Evolutionary conservation across 1,284 basidiomycete genomes (phyloP), one percentile per base, ranked within the genome.

Genomic region (Fomes fomentarius): DNA sequence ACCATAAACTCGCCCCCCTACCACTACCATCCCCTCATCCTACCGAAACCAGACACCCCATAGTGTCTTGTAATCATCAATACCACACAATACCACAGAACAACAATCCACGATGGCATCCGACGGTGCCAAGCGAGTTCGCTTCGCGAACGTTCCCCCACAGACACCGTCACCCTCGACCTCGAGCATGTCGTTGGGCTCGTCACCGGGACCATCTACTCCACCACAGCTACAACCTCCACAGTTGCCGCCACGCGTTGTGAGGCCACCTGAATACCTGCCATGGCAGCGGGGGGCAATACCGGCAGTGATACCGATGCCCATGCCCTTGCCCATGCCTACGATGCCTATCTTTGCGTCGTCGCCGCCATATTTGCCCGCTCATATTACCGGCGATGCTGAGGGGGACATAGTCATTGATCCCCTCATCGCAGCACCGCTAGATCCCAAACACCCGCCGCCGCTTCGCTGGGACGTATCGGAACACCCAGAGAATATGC

Each of bases 401-500:
- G 50, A 54, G 24, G 37, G 39, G 15, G 53, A 41, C 6, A 17
- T 40, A n/a, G 34, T 41, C 39, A 46, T 61, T 17, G 59, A 61
- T 30, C 47, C 59, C 4, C 48, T 61, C 1, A 40, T 61, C 8
- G 53, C 49, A 9, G 56, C 52, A 7, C 50, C 57, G 3, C 39
- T 43, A 0, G n/a, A 31, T 21, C 37, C 45, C 9, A 43, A 44
- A 7, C 40, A 54, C 24, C 56, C 53, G 2, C 56, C 56, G 0
- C 51, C 57, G 15, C 28, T 61, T n/a, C 21, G 14, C 14, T 61
- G 60, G 60, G 60, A 61, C 24, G 43, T 61, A 12, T 38, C 33
- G 21, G 47, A 38, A 28, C 56, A 58, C 14, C 60, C 60, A 5
- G 38, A 58, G 22, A 26, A 28, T 8, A 61, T 61, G 43, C 33